Conservation (phyloP, 768 basidiomycete genomes). For the Suillus subaureus region DNA sequence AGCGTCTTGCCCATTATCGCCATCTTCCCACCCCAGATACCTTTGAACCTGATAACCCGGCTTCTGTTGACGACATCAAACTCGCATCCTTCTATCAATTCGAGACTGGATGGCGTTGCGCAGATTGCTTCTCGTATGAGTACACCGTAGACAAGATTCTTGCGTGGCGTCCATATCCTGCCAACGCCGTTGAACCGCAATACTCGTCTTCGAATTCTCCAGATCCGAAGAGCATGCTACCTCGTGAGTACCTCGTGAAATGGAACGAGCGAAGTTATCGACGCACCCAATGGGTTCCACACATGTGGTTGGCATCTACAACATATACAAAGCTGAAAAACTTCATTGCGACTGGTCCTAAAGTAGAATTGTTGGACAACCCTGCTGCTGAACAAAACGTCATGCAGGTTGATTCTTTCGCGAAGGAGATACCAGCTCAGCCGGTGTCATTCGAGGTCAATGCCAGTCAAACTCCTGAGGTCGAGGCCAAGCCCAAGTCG, state of each 20-base stretch:
- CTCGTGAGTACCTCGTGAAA: constrained; percentile 93
- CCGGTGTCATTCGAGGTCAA: constrained; percentile 43
- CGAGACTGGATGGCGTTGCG: constrained; percentile 64
- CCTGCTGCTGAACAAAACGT: constrained; percentile 33
- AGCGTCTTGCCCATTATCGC: constrained; percentile 78
- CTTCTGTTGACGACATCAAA: constrained; percentile 33
- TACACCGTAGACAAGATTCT: constrained; percentile 81
- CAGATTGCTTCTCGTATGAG: constrained; percentile 73
- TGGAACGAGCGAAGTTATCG: constrained; percentile 82
- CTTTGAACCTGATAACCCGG: constrained; percentile 31
- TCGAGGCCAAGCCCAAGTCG: constrained; percentile 31
- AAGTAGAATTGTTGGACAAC: constrained; percentile 62
- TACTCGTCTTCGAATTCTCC: constrained; percentile 41
- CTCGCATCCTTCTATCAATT: constrained; percentile 67
- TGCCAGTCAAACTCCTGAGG: constrained; percentile 37
- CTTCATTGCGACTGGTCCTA: constrained; percentile 71
- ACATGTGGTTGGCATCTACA: constrained; percentile 85
- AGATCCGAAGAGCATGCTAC: constrained; percentile 61
- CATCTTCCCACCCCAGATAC: constrained; percentile 60
- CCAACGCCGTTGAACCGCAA: constrained; percentile 57
- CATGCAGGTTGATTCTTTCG: constrained; percentile 32
- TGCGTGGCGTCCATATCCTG: constrained; percentile 87
- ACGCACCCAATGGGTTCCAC: constrained; percentile 86
- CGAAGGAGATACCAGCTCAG: constrained; percentile 20
- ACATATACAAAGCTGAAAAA: constrained; percentile 68